Evolutionary conservation across 208 protist genomes (phyloP), one percentile per base, ranked within the genome.

Genomic region (Acanthamoeba royreba): DNA sequence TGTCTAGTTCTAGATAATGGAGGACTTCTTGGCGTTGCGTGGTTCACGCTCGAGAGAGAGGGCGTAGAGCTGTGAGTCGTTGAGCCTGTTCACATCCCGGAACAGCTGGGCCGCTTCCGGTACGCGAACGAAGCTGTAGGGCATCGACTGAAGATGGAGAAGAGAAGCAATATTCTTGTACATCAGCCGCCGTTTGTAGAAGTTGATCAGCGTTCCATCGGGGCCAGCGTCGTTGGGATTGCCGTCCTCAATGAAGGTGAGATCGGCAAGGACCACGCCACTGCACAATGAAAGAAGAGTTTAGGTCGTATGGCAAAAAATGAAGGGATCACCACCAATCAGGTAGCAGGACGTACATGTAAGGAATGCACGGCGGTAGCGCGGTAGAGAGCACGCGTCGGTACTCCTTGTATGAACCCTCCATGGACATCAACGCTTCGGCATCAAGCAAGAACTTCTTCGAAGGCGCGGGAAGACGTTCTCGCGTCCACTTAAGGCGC

Each of bases 231-330:
- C 53, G 42, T 90, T 66, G 38, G 83, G 83, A 9, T 90, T 90
- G 28, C 83, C 83, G 53, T 90, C 83, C 42, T 90, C 83, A 25
- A 90, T 90, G 83, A 90, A 90, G 17, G 83, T 90, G 47, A 90
- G 35, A 25, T 90, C 83, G 35, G 83, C 45, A 22, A 90, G 42
- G 17, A 38, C 28, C 52, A 90, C 83, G 42, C 83, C 83, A n/a
- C 83, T 90, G 31, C 40, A 38, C 28, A n/a, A 43, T n/a, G 1
- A 0, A 22, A 87, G 1, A 5, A 31, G n/a, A 22, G 9, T 87
- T 25, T 11, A 15, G 15, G 33, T 13, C 33, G 42, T n/a, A 3
- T 15, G 9, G 40, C 31, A 28, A 0, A 55, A 9, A 55, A 28
- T 25, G 63, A 28, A 35, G 31, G 11, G 31, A 77, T 8, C n/a